phyloP scores from a whole-genome alignment of 257 asterid species.

The Anisodus acutangulus region DNA sequence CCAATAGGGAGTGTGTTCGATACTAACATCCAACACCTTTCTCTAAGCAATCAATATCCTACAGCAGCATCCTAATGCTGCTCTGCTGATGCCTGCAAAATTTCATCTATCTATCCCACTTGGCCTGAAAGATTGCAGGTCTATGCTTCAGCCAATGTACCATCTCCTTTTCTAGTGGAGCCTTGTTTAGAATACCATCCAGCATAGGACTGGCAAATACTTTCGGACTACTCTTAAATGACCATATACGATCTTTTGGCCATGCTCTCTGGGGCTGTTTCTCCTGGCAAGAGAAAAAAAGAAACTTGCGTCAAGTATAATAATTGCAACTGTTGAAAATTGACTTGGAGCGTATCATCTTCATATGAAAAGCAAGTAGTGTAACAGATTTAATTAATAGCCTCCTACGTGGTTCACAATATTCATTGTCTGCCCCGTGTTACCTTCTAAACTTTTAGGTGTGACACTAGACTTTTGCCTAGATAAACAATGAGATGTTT shows the following conservation, averaged over 20 bases:
- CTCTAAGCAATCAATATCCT: conserved; percentile 30
- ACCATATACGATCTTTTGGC: conserved; percentile 94
- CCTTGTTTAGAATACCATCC: conserved; percentile 66
- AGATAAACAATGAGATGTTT: background rate
- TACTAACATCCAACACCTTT: conserved; percentile 24
- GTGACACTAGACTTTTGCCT: background rate
- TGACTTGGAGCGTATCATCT: background rate
- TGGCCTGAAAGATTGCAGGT: conserved; percentile 71
- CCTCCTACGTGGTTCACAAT: background rate
- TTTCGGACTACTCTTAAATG: conserved; percentile 65
- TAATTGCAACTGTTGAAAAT: background rate
- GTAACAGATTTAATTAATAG: background rate
- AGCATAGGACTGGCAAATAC: conserved; percentile 88
- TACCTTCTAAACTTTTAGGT: background rate
- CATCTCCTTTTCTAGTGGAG: conserved; percentile 73
- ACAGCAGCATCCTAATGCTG: conserved; percentile 40
- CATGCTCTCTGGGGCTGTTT: conserved; percentile 89
- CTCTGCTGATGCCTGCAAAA: conserved; percentile 50
- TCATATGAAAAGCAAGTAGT: background rate
- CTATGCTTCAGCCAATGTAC: conserved; percentile 90
- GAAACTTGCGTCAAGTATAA: background rate
- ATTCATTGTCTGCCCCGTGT: background rate
- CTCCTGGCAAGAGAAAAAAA: conserved; percentile 54
- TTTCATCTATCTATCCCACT: conserved; percentile 90
- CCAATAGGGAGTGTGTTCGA: conserved; percentile 1